A percentile compares a stretch with the other conserved stretches of the same genome.
Conservation (phyloP, 2,329 filamentous ascomycete genomes). For the Fusarium guadeloupense region DNA sequence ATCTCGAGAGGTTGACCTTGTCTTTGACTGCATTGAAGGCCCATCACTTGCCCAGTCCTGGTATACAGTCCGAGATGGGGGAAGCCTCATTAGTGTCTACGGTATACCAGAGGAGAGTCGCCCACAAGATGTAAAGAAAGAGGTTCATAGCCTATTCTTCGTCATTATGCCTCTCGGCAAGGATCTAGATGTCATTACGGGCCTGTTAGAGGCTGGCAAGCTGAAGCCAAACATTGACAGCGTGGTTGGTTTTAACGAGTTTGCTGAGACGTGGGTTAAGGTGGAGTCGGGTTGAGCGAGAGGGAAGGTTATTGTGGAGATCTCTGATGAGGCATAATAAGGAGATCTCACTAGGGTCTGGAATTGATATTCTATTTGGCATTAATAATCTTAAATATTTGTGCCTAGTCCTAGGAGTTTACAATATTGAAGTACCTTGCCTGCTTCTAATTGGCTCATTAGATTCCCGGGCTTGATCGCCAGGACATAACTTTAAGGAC, state of each 20-base stretch:
- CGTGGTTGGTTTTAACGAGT: constrained; percentile 13
- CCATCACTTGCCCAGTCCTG: constrained; percentile 13
- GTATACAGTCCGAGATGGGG: constrained; percentile 24
- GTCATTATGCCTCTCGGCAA: constrained; percentile 24
- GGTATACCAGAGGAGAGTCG: constrained; percentile 17
- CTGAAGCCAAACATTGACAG: constrained; percentile 30
- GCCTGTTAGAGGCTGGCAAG: constrained; percentile 19
- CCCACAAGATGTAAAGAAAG: constrained; percentile 9
- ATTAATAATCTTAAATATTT: too few relatives aligned
- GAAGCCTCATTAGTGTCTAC: constrained; percentile 22
- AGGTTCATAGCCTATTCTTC: constrained; percentile 12
- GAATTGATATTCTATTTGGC: too few relatives aligned
- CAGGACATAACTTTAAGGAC: too few relatives aligned
- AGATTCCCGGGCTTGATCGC: too few relatives aligned
- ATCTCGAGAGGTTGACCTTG: constrained; percentile 17
- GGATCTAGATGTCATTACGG: constrained; percentile 20
- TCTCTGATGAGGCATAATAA: neutral
- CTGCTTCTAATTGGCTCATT: too few relatives aligned
- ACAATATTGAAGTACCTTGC: too few relatives aligned
- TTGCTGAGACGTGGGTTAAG: constrained; percentile 28
- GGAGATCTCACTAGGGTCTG: too few relatives aligned
- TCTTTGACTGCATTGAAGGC: constrained; percentile 30
- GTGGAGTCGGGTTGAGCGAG: constrained; percentile 20
- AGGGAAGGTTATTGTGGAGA: constrained; percentile 27
- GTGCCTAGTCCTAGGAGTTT: too few relatives aligned